These are phyloP conservation scores for Cladosporium sp. DNA, from an alignment of 2,329 filamentous ascomycete genomes.

Conservation along the genomic window DNA sequence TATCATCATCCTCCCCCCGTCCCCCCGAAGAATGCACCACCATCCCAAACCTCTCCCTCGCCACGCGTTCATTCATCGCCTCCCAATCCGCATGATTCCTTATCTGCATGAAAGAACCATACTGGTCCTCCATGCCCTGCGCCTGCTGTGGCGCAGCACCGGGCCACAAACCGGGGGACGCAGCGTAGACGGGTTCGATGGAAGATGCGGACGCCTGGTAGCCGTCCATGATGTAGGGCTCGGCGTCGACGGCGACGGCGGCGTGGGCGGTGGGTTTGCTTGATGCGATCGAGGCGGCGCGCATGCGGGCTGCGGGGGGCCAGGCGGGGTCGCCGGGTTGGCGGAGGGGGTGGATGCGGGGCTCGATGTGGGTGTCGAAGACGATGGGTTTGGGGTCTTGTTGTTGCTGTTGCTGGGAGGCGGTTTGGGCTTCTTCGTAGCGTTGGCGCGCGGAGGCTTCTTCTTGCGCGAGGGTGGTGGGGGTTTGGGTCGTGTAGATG, in stretches of 20 bases:
- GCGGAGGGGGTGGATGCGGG: conserved; percentile 25
- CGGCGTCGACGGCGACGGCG: conserved; percentile 44
- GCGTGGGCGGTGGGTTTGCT: conserved; percentile 15
- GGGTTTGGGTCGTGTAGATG: conserved; percentile 30
- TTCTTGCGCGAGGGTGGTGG: conserved; percentile 51
- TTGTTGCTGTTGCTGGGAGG: not conserved
- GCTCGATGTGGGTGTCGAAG: conserved; percentile 21
- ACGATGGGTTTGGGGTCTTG: conserved; percentile 14
- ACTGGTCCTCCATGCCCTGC: conserved; percentile 60
- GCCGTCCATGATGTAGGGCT: conserved; percentile 80
- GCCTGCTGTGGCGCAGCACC: conserved; percentile 21
- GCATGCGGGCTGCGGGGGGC: conserved; percentile 26
- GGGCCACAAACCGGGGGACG: conserved; percentile 33
- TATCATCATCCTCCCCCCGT: conserved; percentile 24
- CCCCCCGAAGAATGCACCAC: conserved; percentile 3
- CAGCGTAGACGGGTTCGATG: conserved; percentile 65
- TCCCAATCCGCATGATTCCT: conserved; percentile 50
- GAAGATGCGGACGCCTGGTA: conserved; percentile 60
- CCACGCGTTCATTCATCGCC: conserved; percentile 33
- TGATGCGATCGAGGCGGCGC: conserved; percentile 24
- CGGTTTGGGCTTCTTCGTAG: conserved; percentile 48
- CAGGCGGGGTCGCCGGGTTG: conserved; percentile 23
- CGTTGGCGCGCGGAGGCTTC: conserved; percentile 54
- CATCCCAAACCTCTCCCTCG: conserved; percentile 13
- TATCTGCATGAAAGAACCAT: conserved; percentile 56